These are phyloP conservation scores for Sequoia sempervirens DNA, from an alignment of 75 land plant species.

Conservation along the genomic window DNA sequence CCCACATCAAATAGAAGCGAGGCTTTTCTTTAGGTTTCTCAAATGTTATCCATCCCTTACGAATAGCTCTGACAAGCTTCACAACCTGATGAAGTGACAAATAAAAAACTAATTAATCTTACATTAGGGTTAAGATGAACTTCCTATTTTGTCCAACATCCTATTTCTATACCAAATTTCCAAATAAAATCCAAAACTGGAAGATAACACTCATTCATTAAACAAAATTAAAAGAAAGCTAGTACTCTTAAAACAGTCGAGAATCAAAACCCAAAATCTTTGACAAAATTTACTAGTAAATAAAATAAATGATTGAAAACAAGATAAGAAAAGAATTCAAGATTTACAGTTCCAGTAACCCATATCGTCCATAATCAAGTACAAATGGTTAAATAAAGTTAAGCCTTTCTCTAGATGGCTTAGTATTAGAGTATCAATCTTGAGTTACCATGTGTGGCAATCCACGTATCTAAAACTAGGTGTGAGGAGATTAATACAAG, in stretches of 20 bases:
- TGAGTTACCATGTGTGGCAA: too few relatives aligned
- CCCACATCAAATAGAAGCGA: constrained; percentile 70
- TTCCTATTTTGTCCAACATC: neutral
- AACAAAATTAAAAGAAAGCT: neutral
- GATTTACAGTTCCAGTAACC: neutral
- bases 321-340: neutral
- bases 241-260: neutral
- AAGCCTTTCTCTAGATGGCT: neutral
- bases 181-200: neutral
- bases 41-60: constrained; percentile 80
- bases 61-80: constrained; percentile 59
- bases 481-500: neutral
- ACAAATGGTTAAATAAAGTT: neutral
- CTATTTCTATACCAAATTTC: neutral
- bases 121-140: neutral
- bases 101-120: neutral
- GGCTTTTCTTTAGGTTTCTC: constrained; percentile 85
- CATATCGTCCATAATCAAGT: neutral
- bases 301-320: neutral
- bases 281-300: neutral
- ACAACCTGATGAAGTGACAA: constrained; percentile 29
- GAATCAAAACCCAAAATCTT: neutral
- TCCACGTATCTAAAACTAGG: neutral
- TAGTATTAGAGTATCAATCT: neutral
- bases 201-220: neutral